These are phyloP conservation scores for Salvia rosmarinus DNA, from an alignment of 257 asterid species.

Conservation along the genomic window DNA sequence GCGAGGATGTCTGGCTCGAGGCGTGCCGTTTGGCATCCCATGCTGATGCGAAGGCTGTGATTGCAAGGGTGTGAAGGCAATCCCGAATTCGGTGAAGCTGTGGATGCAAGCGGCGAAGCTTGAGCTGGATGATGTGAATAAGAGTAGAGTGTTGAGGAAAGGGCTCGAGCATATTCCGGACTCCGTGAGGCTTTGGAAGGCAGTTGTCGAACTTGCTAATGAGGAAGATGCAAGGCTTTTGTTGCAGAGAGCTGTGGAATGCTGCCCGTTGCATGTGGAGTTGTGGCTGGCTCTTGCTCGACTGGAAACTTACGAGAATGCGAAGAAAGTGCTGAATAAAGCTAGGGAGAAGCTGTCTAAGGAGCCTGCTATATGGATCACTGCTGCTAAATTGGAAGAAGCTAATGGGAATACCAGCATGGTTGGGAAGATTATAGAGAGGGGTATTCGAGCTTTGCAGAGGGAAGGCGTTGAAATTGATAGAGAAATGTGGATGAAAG, in stretches of 20 bases:
- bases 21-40: conserved; percentile 77
- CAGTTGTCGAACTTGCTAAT: conserved; percentile 87
- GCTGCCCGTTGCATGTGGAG: conserved; percentile 70
- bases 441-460: conserved; percentile 82
- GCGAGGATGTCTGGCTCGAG: conserved; percentile 95
- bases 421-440: conserved; percentile 81
- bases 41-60: conserved; percentile 82
- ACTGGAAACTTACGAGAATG: conserved; percentile 75
- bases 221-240: conserved; percentile 78
- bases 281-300: conserved; percentile 93
- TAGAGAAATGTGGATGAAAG: conserved; percentile 93
- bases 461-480: conserved; percentile 86
- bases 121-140: conserved; percentile 69
- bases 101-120: conserved; percentile 94
- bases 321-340: conserved; percentile 81
- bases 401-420: conserved; percentile 69
- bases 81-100: conserved; percentile 82
- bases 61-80: conserved; percentile 80
- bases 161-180: conserved; percentile 82
- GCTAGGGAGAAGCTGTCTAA: conserved; percentile 82
- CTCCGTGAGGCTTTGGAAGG: conserved; percentile 93
- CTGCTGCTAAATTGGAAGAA: conserved; percentile 93
- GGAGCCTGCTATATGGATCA: conserved; percentile 91
- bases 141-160: conserved; percentile 77
- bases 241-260: conserved; percentile 86